Evolutionary conservation across 371 early-diverging fungal species (phyloP).

Genomic region (Mucor plumbeus): DNA sequence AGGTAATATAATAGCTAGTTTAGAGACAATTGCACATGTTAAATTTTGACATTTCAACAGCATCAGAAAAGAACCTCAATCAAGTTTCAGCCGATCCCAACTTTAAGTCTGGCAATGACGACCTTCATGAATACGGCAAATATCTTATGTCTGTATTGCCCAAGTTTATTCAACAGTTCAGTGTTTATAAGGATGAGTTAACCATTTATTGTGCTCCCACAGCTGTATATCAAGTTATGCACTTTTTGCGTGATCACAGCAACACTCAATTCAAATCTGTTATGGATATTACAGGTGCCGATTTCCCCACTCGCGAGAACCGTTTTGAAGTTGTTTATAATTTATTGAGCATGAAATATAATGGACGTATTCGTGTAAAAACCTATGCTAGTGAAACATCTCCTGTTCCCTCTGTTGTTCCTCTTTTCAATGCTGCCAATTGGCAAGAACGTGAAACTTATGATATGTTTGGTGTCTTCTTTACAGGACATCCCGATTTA

Average conservation of each 20-base stretch:
- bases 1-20: conserved; percentile 31
- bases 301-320: conserved; percentile 89
- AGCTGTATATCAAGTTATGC: conserved; percentile 77
- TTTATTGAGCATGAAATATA: conserved; percentile 85
- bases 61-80: conserved; percentile 17
- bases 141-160: conserved; percentile 89
- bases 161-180: conserved; percentile 95
- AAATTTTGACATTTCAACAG: not conserved
- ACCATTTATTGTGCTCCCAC: conserved; percentile 91
- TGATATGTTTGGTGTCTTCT: conserved; percentile 98
- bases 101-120: conserved; percentile 59
- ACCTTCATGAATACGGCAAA: conserved; percentile 86
- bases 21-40: not conserved
- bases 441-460: conserved; percentile 99
- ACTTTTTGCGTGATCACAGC: conserved; percentile 94
- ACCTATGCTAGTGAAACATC: conserved; percentile 93
- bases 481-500: conserved; percentile 95
- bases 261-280: conserved; percentile 92
- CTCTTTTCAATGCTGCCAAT: conserved; percentile 85
- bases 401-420: conserved; percentile 85
- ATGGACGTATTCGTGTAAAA: conserved; percentile 96
- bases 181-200: conserved; percentile 97
- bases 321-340: conserved; percentile 98
- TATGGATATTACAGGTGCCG: conserved; percentile 88
- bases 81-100: conserved; percentile 48